Percentiles rank a stretch among this genome's conserved stretches.
Conservation (phyloP, 768 basidiomycete species). For the Tulasnella sp. region DNA sequence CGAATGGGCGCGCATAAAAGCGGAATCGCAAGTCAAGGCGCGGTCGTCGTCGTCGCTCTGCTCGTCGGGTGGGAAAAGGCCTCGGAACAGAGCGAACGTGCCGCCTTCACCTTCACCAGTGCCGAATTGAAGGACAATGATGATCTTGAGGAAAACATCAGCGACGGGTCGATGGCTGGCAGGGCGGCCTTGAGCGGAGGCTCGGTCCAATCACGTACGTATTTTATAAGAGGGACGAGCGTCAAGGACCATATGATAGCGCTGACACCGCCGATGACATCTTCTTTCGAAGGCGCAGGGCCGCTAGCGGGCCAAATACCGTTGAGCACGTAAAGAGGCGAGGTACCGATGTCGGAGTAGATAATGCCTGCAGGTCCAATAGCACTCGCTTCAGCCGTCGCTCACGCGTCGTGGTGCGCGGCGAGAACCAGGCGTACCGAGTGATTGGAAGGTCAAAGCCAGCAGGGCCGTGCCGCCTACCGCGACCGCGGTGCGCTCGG, state of each 20-base stretch:
- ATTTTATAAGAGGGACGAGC: conserved; percentile 65
- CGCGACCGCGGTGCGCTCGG: conserved; percentile 14
- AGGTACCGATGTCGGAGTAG: conserved; percentile 49
- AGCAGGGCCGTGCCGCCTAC: conserved; percentile 24
- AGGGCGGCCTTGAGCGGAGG: neutral
- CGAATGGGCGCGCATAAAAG: conserved; percentile 40
- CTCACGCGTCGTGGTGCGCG: neutral
- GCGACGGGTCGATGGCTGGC: neutral
- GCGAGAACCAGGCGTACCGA: conserved; percentile 25
- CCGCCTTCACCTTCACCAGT: conserved; percentile 70
- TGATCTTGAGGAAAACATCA: conserved; percentile 44
- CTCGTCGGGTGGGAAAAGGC: conserved; percentile 57
- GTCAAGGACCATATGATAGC: conserved; percentile 69
- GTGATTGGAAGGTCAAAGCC: conserved; percentile 30
- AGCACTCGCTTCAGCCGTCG: conserved; percentile 8
- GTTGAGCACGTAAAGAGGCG: conserved; percentile 57
- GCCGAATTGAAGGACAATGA: conserved; percentile 55
- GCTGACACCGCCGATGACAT: conserved; percentile 64
- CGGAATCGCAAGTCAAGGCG: conserved; percentile 55
- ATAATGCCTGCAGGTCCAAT: conserved; percentile 45
- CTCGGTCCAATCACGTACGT: conserved; percentile 47
- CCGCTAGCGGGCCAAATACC: conserved; percentile 61
- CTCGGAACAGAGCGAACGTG: conserved; percentile 65
- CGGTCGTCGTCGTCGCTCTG: conserved; percentile 55
- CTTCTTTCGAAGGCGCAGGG: conserved; percentile 57